Evolutionary conservation across 1,284 basidiomycete genomes (phyloP), one percentile per base, ranked within the genome.

Genomic region (Boletus smithii): DNA sequence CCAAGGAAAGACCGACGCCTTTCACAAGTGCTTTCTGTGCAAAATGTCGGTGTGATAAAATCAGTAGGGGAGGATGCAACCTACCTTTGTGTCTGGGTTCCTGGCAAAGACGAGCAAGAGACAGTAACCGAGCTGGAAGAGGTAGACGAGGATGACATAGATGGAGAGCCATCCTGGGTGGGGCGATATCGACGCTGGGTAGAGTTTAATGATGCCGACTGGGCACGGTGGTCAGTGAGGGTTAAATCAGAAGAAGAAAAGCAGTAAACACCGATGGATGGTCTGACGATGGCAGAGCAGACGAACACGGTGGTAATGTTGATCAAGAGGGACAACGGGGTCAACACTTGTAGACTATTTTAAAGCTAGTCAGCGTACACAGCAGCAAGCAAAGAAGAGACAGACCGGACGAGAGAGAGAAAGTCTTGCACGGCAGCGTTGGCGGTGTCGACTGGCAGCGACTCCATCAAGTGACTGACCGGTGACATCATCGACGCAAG

Each of bases 11-110:
- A 0, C 91, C 91, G 9, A 92, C 86, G 6, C 83, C 90, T 57
- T 88, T 81, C 1, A 85, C 76, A 5, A 91, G 66, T 0, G 86
- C 77, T 44, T 70, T 74, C 81, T 86, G 51, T 18, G 35, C 4
- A 16, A 8, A 22, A 35, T 17, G 17, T 50, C 17, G 55, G 34
- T 11, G 8, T 8, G 35, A 29, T 5, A 32, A 13, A 5, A 34
- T 4, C 22, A 17, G 23, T 10, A 23, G n/a, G 13, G 5, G 4
- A 32, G 20, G 27, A 17, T 33, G 18, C 14, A 27, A 7, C 2
- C 6, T 51, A 83, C 86, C 74, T 93, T 95, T 10, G 91, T 94
- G 60, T 90, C 88, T 0, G 79, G 73, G 49, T 83, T 88, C n/a
- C 76, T 73, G 0, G 82, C 81, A 2, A 87, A 55, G 0, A 90